phyloP scores from a whole-genome alignment of 163 green algal species.

The Prototheca wickerhamii region DNA sequence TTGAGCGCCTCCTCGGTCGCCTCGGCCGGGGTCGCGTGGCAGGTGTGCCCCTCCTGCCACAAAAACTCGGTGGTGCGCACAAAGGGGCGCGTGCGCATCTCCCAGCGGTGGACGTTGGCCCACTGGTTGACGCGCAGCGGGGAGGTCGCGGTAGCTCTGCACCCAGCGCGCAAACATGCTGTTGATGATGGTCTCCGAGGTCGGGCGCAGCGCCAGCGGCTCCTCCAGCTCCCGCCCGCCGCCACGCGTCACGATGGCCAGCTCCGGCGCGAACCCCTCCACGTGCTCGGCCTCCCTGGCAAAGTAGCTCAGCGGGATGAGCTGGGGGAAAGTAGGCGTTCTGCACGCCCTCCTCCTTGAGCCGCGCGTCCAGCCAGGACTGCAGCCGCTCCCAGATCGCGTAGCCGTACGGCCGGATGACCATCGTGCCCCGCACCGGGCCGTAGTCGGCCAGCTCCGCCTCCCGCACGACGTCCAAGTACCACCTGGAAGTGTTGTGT shows the following conservation, averaged over 20 bases:
- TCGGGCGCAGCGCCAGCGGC: conserved; percentile 93
- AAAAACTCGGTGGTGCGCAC: conserved; percentile 97
- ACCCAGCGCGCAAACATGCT: conserved; percentile 95
- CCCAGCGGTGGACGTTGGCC: conserved; percentile 97
- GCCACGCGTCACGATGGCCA: conserved; percentile 92
- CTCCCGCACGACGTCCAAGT: conserved; percentile 92
- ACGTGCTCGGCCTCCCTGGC: conserved; percentile 96
- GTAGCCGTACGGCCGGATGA: conserved; percentile 94
- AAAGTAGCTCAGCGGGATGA: conserved; percentile 97
- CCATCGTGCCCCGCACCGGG: conserved; percentile 91
- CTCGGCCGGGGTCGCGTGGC: conserved; percentile 87
- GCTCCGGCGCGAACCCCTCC: conserved; percentile 96
- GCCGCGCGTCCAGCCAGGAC: conserved; percentile 9
- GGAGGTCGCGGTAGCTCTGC: conserved; percentile 86
- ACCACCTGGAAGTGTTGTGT: conserved; percentile 63
- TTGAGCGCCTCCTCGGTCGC: conserved; percentile 70
- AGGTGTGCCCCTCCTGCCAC: conserved; percentile 98
- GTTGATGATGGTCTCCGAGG: conserved; percentile 98
- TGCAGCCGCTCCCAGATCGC: conserved; percentile 68
- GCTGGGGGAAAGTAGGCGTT: conserved; percentile 99
- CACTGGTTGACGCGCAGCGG: conserved; percentile 96
- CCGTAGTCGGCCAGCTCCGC: conserved; percentile 95
- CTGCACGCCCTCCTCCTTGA: conserved; percentile 82
- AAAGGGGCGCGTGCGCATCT: conserved; percentile 97
- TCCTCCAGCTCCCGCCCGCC: conserved; percentile 98